Percentiles rank a stretch among this genome's conserved stretches.
Evolutionary conservation across 129 eudicot genomes (phyloP).

Genomic region (Sambucus nigra): DNA sequence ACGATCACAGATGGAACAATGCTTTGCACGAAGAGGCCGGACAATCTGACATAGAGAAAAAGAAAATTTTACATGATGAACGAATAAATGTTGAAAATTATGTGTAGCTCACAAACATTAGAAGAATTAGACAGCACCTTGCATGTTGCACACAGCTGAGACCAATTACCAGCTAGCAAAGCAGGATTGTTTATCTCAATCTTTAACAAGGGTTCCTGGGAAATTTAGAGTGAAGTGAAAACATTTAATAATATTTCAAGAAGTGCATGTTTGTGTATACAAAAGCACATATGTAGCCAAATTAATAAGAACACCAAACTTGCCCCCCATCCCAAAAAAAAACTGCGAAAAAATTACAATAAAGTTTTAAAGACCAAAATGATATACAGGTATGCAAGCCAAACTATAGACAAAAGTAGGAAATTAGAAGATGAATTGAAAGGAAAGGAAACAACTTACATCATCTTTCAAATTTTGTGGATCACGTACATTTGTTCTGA

Average conservation of each 20-base stretch:
- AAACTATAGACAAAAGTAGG: background rate
- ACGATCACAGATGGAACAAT: slow-evolving; percentile 97
- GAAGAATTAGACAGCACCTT: slow-evolving; percentile 42
- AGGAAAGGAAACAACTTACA: slow-evolving; percentile 42
- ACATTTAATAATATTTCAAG: background rate
- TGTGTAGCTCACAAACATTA: slow-evolving; percentile 4
- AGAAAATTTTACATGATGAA: background rate
- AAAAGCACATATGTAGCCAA: background rate
- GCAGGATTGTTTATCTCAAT: slow-evolving; percentile 78
- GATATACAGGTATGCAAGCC: background rate
- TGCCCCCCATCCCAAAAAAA: too few relatives aligned
- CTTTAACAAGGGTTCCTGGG: slow-evolving; percentile 83
- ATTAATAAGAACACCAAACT: slow-evolving; percentile 7
- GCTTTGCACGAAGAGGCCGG: slow-evolving; percentile 96
- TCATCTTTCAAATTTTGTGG: slow-evolving; percentile 80
- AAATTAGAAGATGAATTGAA: background rate
- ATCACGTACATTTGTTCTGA: slow-evolving; percentile 64
- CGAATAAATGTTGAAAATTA: background rate
- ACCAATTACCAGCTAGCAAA: slow-evolving; percentile 91
- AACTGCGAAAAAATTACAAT: background rate
- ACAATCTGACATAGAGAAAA: slow-evolving; percentile 49
- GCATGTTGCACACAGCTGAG: slow-evolving; percentile 96
- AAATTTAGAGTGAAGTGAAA: slow-evolving; percentile 1
- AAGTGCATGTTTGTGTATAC: background rate
- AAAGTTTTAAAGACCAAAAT: background rate